Conservation (phyloP, 1,284 basidiomycete species). For the Marasmius fiardii region DNA sequence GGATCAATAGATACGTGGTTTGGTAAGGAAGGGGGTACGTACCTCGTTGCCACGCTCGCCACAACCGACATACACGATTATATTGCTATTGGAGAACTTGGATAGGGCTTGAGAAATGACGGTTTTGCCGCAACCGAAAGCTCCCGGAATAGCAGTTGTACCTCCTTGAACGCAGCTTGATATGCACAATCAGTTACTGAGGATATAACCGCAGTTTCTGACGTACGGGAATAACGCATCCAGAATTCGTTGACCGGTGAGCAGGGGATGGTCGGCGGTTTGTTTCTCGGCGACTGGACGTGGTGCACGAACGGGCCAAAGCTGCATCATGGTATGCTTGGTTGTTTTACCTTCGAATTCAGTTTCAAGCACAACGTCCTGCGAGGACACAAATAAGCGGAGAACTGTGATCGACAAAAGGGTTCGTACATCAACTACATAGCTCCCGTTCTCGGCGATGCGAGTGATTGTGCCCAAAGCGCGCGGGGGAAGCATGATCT, state of each 20-base stretch:
- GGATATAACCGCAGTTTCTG: not conserved
- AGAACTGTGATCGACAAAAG: slow-evolving; percentile 4
- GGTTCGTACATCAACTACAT: slow-evolving; percentile 79
- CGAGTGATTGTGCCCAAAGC: slow-evolving; percentile 94
- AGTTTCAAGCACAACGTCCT: slow-evolving; percentile 96
- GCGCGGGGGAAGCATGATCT: slow-evolving; percentile 93
- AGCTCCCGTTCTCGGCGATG: slow-evolving; percentile 94
- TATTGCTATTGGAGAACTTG: slow-evolving; percentile 99
- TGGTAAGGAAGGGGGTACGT: slow-evolving; percentile 17
- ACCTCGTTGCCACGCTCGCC: slow-evolving; percentile 92
- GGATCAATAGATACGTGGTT: not conserved
- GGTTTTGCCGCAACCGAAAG: slow-evolving; percentile 98
- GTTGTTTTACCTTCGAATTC: slow-evolving; percentile 97
- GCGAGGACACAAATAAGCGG: slow-evolving; percentile 8
- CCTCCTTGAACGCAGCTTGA: slow-evolving; percentile 95
- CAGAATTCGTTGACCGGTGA: slow-evolving; percentile 96
- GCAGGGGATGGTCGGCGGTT: slow-evolving; percentile 88
- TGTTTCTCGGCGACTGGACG: slow-evolving; percentile 94
- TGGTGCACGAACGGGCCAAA: slow-evolving; percentile 98
- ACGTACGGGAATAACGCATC: slow-evolving; percentile 94
- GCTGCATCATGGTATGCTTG: slow-evolving; percentile 94
- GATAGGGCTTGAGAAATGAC: slow-evolving; percentile 97
- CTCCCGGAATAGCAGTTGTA: slow-evolving; percentile 98
- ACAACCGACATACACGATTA: slow-evolving; percentile 99
- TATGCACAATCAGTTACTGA: slow-evolving; percentile 6